A percentile compares a stretch with the other conserved stretches of the same genome.
Conservation (phyloP, 2,329 filamentous ascomycete species). For the Paraconiothyrium brasiliense region DNA sequence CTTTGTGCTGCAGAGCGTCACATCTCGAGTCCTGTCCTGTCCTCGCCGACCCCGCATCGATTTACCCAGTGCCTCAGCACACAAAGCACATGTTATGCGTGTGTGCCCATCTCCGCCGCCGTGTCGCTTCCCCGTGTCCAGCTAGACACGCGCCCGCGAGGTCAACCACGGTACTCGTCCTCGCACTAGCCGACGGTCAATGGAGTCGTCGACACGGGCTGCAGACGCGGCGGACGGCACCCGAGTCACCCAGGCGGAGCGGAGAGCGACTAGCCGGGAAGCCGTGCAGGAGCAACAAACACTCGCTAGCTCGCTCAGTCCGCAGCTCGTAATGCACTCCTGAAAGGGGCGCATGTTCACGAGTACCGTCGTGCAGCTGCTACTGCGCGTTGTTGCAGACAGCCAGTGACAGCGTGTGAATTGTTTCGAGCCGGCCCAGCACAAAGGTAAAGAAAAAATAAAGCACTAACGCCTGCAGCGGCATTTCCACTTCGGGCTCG, state of each 20-base stretch:
- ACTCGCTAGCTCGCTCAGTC: constrained; percentile 16
- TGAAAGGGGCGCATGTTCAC: constrained; percentile 13
- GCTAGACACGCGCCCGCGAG: too few species aligned
- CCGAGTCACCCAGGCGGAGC: not conserved
- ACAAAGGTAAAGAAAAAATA: constrained; percentile 30
- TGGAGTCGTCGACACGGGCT: not conserved
- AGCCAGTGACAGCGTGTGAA: constrained; percentile 29
- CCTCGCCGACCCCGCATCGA: not conserved
- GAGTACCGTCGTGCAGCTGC: constrained; percentile 22
- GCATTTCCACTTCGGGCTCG: constrained; percentile 11
- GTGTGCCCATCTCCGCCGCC: not conserved
- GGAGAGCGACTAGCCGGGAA: not conserved
- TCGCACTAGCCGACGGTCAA: not conserved
- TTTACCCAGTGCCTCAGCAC: not conserved
- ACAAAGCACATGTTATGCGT: not conserved
- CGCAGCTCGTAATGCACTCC: constrained; percentile 23
- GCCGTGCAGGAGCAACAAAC: not conserved
- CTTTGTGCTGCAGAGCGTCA: not conserved
- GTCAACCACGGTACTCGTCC: too few species aligned
- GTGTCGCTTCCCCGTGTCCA: not conserved
- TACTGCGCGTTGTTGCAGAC: constrained; percentile 26
- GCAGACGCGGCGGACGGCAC: not conserved
- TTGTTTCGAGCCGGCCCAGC: constrained; percentile 34
- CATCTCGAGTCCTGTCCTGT: not conserved
- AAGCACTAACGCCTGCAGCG: constrained; percentile 18